Base-by-base conservation (phyloP, 176 grass and related monocot species). In the Saccharum spontaneum region DNA sequence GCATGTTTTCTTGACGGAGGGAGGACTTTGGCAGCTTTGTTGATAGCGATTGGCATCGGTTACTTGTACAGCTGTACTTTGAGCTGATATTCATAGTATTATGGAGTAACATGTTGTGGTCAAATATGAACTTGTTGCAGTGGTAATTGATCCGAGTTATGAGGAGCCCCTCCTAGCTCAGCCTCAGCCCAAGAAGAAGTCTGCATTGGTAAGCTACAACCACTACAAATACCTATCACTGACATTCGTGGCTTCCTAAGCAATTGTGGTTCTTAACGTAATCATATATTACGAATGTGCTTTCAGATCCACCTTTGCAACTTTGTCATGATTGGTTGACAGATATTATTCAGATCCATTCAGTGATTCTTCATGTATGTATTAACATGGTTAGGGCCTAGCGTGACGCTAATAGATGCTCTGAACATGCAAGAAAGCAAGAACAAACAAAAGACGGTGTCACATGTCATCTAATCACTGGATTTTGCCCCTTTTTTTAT, bases 121-220 rank as follows among this genome's bases (percentile, higher is more conserved):
- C 11, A 22, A 7, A 75, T 76, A 72, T 86, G 26, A 66, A 86
- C 87, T 63, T 69, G 16, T 30, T 82, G 79, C 82, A 96, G 94
- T 99, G 37, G 66, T 90, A 20, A 24, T 92, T 73, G 92, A 90
- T 17, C 41, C 89, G 26, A 86, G 84, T 45, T 88, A 59, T 52
- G 39, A 86, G 24, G 91, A 89, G 82, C 97, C 97, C 43, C 97
- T 99, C 39, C 82, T 97, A 37, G 10, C 84, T 55, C 86, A 83
- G 9, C 57, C 86, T 67, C 88, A 89, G 62, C 86, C 88, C 12
- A 61, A 38, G 3, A 28, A 28, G 28, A 96, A 90, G 77, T 94
- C 93, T 30, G 69, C 79, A 26, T 55, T 97, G 75, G 97, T 99
- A 92, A 77, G 88, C 69, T 44, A 24, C 70, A 48, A 20, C 59